These are phyloP conservation scores for Pyricularia sp. DNA, from an alignment of 2,329 filamentous ascomycete genomes.

Conservation along the genomic window DNA sequence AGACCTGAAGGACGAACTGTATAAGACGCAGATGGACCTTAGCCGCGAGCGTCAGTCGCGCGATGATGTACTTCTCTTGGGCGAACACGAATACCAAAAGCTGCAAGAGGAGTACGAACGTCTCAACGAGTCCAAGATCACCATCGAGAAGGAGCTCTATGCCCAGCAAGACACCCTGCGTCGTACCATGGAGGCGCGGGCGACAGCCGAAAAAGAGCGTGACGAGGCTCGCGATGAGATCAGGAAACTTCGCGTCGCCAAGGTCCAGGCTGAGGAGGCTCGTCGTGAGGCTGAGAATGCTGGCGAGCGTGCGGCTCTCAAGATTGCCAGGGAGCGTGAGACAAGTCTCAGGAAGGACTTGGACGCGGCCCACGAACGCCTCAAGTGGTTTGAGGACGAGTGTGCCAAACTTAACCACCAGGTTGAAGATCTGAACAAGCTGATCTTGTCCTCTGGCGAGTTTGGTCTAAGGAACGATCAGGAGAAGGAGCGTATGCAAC, in stretches of 20 bases:
- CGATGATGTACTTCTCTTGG: conserved; percentile 84
- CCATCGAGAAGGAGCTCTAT: conserved; percentile 95
- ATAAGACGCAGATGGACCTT: conserved; percentile 76
- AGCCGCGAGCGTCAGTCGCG: conserved; percentile 88
- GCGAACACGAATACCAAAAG: conserved; percentile 76
- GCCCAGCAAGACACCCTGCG: conserved; percentile 87
- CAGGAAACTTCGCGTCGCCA: conserved; percentile 71
- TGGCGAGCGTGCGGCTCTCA: conserved; percentile 70
- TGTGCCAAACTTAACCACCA: conserved; percentile 66
- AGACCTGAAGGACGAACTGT: conserved; percentile 78
- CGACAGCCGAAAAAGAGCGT: conserved; percentile 73
- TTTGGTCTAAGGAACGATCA: conserved; percentile 88
- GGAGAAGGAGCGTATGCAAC: conserved; percentile 84
- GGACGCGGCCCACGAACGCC: conserved; percentile 65
- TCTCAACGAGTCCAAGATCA: conserved; percentile 91
- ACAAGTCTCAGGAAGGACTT: conserved; percentile 69
- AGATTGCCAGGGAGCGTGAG: conserved; percentile 72
- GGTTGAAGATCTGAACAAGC: conserved; percentile 76
- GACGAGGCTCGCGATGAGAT: conserved; percentile 85
- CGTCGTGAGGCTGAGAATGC: conserved; percentile 72
- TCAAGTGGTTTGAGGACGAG: conserved; percentile 73
- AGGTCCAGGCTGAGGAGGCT: conserved; percentile 76
- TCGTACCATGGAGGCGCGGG: conserved; percentile 72
- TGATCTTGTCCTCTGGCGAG: conserved; percentile 81
- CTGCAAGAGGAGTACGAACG: conserved; percentile 78